Evolutionary conservation across 1,139 yeast genomes (phyloP), one percentile per base, ranked within the genome.

Genomic region (Kodamaea plutei): DNA sequence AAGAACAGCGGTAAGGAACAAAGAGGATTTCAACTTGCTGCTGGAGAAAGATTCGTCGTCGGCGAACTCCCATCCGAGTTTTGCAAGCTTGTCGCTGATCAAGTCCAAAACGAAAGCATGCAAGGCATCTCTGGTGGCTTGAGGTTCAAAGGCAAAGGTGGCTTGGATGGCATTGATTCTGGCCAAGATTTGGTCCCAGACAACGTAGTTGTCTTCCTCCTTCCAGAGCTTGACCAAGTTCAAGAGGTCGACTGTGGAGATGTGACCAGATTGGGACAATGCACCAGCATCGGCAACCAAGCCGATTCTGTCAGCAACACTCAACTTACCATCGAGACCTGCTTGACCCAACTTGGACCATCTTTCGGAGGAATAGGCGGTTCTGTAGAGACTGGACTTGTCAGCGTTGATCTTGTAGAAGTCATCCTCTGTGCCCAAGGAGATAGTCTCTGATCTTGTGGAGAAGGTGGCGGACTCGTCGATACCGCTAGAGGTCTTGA

Each of bases 291-390:
- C 95, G 15, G 93, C 87, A 29, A 85, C 84, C 44, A 85, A 73
- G 34, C 94, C 94, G 35, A 84, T 82, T 57, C 93, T 79, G 56
- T 85, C 95, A 54, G 83, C 89, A 30, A 81, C 85, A 6, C 89
- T 71, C 43, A 85, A 69, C 43, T 74, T 64, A 18, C 85, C 84
- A 12, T 67, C 66, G 23, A 64, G 64, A 36, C 87, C 88, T 31
- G 85, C 87, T 44, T 71, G 57, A 35, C 91, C 87, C 44, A 87
- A 73, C 58, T 79, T 79, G 31, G 66, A 56, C 78, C 93, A 77
- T 56, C 95, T 82, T 34, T 74, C 79, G 22, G 81, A 69, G 8
- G 84, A 67, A 58, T 88, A 87, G 19, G 83, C 73, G 29, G 93
- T 83, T 52, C 95, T 76, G 65, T 79, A 87, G 36, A 87, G 73